phyloP scores from a whole-genome alignment of 2,329 filamentous ascomycete genomes.

The Beauveria pseudobassiana region DNA sequence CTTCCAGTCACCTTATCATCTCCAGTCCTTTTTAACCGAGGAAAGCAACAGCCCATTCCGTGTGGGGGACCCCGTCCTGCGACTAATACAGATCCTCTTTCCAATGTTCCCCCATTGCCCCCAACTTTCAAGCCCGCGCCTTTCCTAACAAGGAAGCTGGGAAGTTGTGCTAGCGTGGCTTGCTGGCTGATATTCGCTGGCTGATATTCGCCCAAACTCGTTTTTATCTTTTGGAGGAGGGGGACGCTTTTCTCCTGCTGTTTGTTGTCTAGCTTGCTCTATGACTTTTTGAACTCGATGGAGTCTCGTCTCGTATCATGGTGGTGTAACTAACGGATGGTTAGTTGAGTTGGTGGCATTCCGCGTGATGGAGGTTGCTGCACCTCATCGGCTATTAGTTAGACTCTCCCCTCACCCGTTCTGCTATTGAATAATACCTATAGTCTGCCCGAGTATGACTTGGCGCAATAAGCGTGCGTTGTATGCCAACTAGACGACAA shows the following conservation, averaged over 20 bases:
- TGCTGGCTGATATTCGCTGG: neutral
- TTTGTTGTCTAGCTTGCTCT: neutral
- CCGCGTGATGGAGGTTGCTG: neutral
- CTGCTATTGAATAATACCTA: no score
- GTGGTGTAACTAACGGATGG: neutral
- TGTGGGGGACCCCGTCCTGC: neutral
- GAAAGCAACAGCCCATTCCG: neutral
- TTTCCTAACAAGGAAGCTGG: constrained; percentile 2
- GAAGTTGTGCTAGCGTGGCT: neutral
- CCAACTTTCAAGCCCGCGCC: neutral
- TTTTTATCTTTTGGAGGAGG: neutral
- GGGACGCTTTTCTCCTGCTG: neutral
- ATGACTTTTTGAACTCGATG: no score
- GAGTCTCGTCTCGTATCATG: neutral
- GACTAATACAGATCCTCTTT: neutral
- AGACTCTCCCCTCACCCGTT: no score
- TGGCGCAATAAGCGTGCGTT: no score
- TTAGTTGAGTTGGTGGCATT: neutral
- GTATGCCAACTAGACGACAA: neutral
- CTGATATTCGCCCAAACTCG: neutral
- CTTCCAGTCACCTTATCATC: no score
- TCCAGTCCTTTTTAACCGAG: neutral
- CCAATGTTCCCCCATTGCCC: neutral
- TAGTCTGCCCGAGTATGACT: no score
- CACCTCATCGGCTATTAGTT: no score